phyloP scores from a whole-genome alignment of 371 early-diverging fungal genomes.

The Apophysomyces elegans region DNA sequence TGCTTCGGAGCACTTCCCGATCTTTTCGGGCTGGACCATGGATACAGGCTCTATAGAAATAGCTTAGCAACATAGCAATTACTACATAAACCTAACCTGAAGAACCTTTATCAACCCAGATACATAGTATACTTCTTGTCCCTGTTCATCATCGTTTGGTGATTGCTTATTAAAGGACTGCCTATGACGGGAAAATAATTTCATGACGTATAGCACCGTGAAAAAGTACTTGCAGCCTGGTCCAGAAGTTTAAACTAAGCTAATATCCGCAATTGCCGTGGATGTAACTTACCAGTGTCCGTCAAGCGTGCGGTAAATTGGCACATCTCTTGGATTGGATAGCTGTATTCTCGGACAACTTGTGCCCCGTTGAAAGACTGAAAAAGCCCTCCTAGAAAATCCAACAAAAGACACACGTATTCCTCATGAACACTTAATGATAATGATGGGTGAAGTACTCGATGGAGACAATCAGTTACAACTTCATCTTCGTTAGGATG shows the following conservation, averaged over 20 bases:
- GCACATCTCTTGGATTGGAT: constrained; percentile 12
- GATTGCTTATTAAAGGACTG: not conserved
- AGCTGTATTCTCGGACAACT: constrained; percentile 16
- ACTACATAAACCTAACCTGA: not conserved
- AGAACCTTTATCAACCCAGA: constrained; percentile 14
- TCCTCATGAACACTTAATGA: constrained; percentile 21
- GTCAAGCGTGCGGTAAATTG: constrained; percentile 5
- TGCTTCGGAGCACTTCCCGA: constrained; percentile 6
- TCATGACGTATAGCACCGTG: constrained; percentile 10
- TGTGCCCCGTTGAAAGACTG: constrained; percentile 17
- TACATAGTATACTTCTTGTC: constrained; percentile 13
- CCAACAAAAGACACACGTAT: constrained; percentile 24
- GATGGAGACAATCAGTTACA: constrained; percentile 16
- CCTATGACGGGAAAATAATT: constrained; percentile 6
- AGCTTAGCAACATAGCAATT: not conserved
- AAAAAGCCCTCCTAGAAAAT: constrained; percentile 25
- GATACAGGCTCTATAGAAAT: constrained; percentile 3
- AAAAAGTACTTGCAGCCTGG: constrained; percentile 4
- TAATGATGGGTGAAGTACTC: constrained; percentile 23
- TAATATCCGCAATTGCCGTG: not conserved
- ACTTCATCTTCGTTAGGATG: constrained; percentile 27
- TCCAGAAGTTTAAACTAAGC: constrained; percentile 13
- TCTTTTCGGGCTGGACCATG: constrained; percentile 11
- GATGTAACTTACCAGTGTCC: constrained; percentile 11
- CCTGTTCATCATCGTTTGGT: not conserved